Conservation (phyloP, 2,329 filamentous ascomycete genomes). For the Ceratocystis colombiana region DNA sequence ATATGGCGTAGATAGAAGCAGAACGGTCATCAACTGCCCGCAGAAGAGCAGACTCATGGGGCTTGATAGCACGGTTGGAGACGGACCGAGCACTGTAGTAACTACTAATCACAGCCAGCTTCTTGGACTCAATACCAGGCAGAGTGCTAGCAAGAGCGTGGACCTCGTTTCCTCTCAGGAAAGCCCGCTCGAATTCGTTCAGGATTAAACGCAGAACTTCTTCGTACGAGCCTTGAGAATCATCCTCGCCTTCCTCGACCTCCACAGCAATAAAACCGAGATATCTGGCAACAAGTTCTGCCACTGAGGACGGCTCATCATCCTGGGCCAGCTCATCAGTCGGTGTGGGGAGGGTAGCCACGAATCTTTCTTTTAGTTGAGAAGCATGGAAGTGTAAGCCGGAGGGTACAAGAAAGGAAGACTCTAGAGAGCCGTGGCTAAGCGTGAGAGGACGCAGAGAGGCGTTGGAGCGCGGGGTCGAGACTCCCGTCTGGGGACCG, state of each 20-base stretch:
- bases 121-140: slow-evolving; percentile 87
- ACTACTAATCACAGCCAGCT: slow-evolving; percentile 74
- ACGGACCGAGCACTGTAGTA: slow-evolving; percentile 87
- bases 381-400: slow-evolving; percentile 92
- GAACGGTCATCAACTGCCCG: slow-evolving; percentile 75
- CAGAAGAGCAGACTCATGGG: slow-evolving; percentile 86
- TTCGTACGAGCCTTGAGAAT: slow-evolving; percentile 75
- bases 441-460: slow-evolving; percentile 87
- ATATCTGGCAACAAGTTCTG: slow-evolving; percentile 87
- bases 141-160: slow-evolving; percentile 78
- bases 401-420: slow-evolving; percentile 90
- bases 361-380: slow-evolving; percentile 85
- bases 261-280: slow-evolving; percentile 81
- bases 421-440: slow-evolving; percentile 88
- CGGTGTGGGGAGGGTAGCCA: slow-evolving; percentile 70
- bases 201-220: slow-evolving; percentile 86
- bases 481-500: slow-evolving; percentile 88
- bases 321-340: slow-evolving; percentile 97
- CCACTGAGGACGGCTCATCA: slow-evolving; percentile 93
- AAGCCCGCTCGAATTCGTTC: slow-evolving; percentile 93
- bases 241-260: slow-evolving; percentile 87
- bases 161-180: slow-evolving; percentile 90
- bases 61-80: slow-evolving; percentile 73
- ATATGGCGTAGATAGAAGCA: slow-evolving; percentile 83
- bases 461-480: slow-evolving; percentile 85